Conservation (phyloP, 306 rosid genomes). For the Cicer arietinum region DNA sequence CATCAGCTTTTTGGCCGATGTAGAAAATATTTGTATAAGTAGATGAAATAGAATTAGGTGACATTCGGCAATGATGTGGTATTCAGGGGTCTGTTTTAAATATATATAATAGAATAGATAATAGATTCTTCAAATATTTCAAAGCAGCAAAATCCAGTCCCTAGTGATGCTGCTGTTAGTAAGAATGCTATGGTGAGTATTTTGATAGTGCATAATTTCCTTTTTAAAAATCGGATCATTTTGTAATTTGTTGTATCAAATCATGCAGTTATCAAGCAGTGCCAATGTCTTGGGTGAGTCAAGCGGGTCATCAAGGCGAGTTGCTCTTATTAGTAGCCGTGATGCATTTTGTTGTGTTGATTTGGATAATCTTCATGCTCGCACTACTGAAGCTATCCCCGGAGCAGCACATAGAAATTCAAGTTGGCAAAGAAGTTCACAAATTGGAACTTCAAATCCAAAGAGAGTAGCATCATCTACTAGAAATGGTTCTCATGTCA, state of each 20-base stretch:
- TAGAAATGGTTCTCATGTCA: slow-evolving; percentile 60
- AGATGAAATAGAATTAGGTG: too few species aligned
- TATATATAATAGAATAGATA: too few species aligned
- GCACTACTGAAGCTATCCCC: slow-evolving; percentile 70
- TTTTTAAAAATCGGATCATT: background rate
- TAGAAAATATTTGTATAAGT: too few species aligned
- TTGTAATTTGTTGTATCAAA: slow-evolving; percentile 2
- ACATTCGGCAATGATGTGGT: too few species aligned
- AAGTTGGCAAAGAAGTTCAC: slow-evolving; percentile 74
- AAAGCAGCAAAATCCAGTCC: slow-evolving; percentile 53
- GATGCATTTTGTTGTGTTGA: slow-evolving; percentile 73
- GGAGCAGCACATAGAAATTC: slow-evolving; percentile 66
- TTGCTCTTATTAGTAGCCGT: slow-evolving; percentile 73
- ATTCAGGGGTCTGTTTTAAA: slow-evolving; percentile 67
- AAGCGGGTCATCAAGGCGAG: slow-evolving; percentile 85
- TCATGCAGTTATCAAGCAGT: slow-evolving; percentile 58
- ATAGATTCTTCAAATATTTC: slow-evolving; percentile 60
- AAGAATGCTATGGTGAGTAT: slow-evolving; percentile 57
- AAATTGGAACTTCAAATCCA: slow-evolving; percentile 67
- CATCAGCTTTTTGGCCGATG: too few species aligned
- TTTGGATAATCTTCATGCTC: slow-evolving; percentile 60
- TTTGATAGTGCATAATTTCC: slow-evolving; percentile 23
- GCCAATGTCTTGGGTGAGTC: slow-evolving; percentile 69
- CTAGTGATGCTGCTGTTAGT: slow-evolving; percentile 47
- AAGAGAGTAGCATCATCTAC: slow-evolving; percentile 55